Evolutionary conservation across 208 protist species (phyloP).

Genomic region (Leishmania mexicana): DNA sequence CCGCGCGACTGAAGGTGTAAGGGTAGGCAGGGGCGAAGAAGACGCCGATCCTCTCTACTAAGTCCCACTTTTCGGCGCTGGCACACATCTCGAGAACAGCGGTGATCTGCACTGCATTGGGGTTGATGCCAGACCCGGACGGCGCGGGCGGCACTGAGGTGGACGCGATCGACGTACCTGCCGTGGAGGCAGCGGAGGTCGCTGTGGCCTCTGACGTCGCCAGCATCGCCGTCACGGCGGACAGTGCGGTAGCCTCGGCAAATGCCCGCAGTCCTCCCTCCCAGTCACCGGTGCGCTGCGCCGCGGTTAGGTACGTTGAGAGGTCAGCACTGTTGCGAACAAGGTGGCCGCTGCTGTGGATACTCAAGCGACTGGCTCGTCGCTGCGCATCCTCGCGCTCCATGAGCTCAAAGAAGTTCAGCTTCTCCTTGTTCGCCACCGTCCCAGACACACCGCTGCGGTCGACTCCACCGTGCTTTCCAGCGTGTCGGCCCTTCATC

Average conservation of each 20-base stretch:
- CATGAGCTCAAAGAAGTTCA: slow-evolving; percentile 61
- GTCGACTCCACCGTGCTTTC: not conserved
- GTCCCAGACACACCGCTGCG: not conserved
- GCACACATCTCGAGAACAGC: slow-evolving; percentile 66
- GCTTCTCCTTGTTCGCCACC: slow-evolving; percentile 19
- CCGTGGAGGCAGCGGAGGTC: not conserved
- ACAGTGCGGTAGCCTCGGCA: slow-evolving; percentile 37
- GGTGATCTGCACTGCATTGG: slow-evolving; percentile 47
- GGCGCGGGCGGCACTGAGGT: slow-evolving; percentile 4
- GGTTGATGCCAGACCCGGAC: slow-evolving; percentile 29
- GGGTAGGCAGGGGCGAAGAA: slow-evolving; percentile 52
- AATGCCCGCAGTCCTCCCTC: slow-evolving; percentile 74
- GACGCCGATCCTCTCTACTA: slow-evolving; percentile 46
- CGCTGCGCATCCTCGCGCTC: slow-evolving; percentile 62
- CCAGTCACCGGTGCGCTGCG: slow-evolving; percentile 65
- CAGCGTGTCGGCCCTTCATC: not conserved
- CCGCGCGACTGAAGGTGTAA: slow-evolving; percentile 33
- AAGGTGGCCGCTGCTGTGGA: slow-evolving; percentile 39
- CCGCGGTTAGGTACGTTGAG: slow-evolving; percentile 55
- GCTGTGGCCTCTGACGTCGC: not conserved
- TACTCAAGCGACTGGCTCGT: slow-evolving; percentile 39
- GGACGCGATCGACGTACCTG: not conserved
- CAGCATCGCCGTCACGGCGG: slow-evolving; percentile 1
- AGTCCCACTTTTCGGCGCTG: slow-evolving; percentile 43
- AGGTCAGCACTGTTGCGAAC: slow-evolving; percentile 78